Evolutionary conservation across 257 asterid species (phyloP), one percentile per base, ranked within the genome.

Genomic region (Lavandula angustifolia): DNA sequence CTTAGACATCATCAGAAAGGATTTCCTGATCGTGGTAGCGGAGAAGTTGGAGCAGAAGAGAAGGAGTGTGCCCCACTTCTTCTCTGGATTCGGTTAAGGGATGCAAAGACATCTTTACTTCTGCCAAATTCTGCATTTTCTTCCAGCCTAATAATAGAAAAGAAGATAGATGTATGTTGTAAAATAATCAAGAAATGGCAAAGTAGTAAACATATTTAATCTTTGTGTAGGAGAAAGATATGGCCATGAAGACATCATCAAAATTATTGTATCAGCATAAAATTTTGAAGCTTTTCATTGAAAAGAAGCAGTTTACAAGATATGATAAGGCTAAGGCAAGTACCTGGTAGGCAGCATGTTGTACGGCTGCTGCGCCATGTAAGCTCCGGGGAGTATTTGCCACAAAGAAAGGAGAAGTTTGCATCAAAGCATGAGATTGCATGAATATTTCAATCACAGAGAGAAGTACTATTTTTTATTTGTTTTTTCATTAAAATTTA

Each of bases 1-100:
- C n/a, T n/a, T n/a, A n/a, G n/a, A n/a, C n/a, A n/a, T n/a, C 81
- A 89, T 62, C 84, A 85, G 31, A 89, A 87, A 53, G 95, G 95
- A 75, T 89, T 89, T 77, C 85, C 84, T 74, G 77, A 83, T 14
- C 68, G 71, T 7, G 85, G 69, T 27, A 75, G 56, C 29, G 78
- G 70, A 17, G 82, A 58, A 71, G 68, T 57, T 17, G 75, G n/a
- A n/a, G n/a, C n/a, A n/a, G n/a, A n/a, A n/a, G n/a, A 71, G 6
- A 48, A 60, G 13, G 78, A 54, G 54, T 61, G 66, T 43, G 68
- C n/a, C 12, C 82, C 75, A n/a, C 63, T 69, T 18, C 82, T 64
- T 62, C 60, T 85, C 9, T 69, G 80, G 37, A 82, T 77, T 7
- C 89, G 87, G 72, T 85, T 80, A 32, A 83, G 54, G 66, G 79